These are phyloP conservation scores for Aspergillus nidulans DNA, from an alignment of 495 filamentous ascomycete species.

Conservation along the genomic window DNA sequence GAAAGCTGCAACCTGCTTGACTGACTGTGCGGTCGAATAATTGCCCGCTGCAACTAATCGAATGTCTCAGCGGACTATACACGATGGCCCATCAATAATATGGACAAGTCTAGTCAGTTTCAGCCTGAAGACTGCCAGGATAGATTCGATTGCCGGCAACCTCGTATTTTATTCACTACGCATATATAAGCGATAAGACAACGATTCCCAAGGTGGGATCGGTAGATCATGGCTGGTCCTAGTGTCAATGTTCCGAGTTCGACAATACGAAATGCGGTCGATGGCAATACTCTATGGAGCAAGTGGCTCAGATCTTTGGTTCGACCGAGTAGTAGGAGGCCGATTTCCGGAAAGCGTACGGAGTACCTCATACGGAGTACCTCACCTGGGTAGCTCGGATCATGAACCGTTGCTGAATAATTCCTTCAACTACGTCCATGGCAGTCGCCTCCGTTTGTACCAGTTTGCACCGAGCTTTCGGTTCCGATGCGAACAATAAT, in stretches of 20 bases:
- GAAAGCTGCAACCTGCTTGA: too few species aligned
- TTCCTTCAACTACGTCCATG: neutral
- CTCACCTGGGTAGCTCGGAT: neutral
- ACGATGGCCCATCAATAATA: neutral
- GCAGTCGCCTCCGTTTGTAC: slow-evolving; percentile 1
- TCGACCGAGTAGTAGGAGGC: neutral
- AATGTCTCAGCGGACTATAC: neutral
- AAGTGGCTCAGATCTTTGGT: neutral
- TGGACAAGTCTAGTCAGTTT: slow-evolving; percentile 1
- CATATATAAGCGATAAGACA: neutral
- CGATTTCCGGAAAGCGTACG: neutral
- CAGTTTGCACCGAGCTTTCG: neutral
- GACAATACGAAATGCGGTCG: neutral
- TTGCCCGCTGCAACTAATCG: neutral
- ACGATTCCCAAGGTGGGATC: neutral
- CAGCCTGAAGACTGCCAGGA: neutral
- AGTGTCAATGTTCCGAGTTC: neutral
- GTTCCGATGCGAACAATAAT: neutral
- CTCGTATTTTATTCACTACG: neutral
- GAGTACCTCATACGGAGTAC: neutral
- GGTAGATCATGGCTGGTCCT: too few species aligned
- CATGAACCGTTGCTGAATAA: slow-evolving; percentile 1
- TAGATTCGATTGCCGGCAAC: neutral
- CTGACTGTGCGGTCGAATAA: neutral
- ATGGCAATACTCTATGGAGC: neutral